Conservation (phyloP, 345 rosid species). For the Corchorus capsularis region DNA sequence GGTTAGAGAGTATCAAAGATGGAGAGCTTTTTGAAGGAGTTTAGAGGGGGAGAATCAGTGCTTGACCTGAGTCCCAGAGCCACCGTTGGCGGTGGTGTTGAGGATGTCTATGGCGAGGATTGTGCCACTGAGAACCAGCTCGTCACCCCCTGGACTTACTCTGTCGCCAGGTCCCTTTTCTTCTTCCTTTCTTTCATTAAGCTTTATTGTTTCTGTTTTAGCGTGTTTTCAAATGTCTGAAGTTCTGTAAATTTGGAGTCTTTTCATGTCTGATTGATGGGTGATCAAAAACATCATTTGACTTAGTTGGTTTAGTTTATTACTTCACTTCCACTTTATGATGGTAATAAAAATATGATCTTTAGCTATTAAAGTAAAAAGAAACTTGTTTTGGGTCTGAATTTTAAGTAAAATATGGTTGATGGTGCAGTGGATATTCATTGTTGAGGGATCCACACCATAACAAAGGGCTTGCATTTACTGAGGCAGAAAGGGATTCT, state of each 20-base stretch:
- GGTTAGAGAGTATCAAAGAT: constrained; percentile 27
- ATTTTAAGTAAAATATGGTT: background rate
- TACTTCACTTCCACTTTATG: background rate
- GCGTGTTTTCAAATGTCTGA: background rate
- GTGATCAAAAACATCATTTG: background rate
- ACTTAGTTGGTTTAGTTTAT: background rate
- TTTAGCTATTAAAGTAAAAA: background rate
- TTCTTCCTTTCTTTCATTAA: background rate
- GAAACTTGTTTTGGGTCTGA: background rate
- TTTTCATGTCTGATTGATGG: background rate
- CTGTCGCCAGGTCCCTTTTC: constrained; percentile 66
- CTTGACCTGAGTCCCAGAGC: constrained; percentile 56
- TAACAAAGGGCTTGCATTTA: constrained; percentile 92
- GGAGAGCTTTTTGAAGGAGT: constrained; percentile 61
- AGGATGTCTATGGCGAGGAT: constrained; percentile 84
- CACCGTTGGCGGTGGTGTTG: constrained; percentile 65
- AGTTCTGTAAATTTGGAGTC: no score
- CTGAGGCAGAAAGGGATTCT: constrained; percentile 79
- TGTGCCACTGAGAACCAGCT: constrained; percentile 75
- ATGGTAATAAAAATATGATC: background rate
- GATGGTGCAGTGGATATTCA: constrained; percentile 64
- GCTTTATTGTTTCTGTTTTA: background rate
- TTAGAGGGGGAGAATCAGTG: constrained; percentile 43
- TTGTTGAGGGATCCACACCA: constrained; percentile 85
- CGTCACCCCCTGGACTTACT: constrained; percentile 85